Percentiles rank a stretch among this genome's conserved stretches.
These are phyloP conservation scores for Bidens hawaiensis DNA, from an alignment of 140 eudicot genomes.

Conservation along the genomic window DNA sequence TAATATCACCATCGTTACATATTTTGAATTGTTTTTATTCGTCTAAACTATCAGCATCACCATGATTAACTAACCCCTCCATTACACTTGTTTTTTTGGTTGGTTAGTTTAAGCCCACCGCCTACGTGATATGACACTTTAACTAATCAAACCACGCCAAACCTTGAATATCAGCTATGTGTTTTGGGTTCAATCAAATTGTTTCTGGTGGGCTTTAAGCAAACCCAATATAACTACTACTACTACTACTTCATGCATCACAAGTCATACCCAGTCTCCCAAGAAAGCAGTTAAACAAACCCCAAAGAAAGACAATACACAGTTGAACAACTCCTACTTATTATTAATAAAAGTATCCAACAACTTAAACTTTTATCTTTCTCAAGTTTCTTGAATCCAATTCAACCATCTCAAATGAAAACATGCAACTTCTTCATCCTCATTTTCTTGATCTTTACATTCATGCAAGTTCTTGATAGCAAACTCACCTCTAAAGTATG, in stretches of 20 bases:
- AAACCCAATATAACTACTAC: neutral
- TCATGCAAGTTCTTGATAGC: constrained; percentile 20
- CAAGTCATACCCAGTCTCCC: neutral
- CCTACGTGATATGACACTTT: too few relatives aligned
- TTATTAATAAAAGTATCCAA: too few relatives aligned
- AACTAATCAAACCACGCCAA: too few relatives aligned
- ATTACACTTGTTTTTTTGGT: too few relatives aligned
- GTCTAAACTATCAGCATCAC: too few relatives aligned
- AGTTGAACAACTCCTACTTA: neutral
- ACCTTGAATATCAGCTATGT: too few relatives aligned
- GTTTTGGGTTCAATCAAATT: too few relatives aligned
- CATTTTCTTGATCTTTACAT: constrained; percentile 28
- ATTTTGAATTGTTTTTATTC: too few relatives aligned
- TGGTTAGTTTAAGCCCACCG: too few relatives aligned
- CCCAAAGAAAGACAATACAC: neutral
- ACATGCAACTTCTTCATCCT: constrained; percentile 19
- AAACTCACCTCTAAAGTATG: constrained; percentile 20
- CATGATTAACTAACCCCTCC: too few relatives aligned
- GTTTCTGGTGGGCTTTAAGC: neutral
- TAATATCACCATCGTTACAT: too few relatives aligned
- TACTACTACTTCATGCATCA: neutral
- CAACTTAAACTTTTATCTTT: neutral
- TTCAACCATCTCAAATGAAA: constrained; percentile 24
- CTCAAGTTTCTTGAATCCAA: constrained; percentile 11
- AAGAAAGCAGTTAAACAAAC: neutral